Base-by-base conservation (phyloP, 805 yeast species). In the Diddensiella santjacobensis region DNA sequence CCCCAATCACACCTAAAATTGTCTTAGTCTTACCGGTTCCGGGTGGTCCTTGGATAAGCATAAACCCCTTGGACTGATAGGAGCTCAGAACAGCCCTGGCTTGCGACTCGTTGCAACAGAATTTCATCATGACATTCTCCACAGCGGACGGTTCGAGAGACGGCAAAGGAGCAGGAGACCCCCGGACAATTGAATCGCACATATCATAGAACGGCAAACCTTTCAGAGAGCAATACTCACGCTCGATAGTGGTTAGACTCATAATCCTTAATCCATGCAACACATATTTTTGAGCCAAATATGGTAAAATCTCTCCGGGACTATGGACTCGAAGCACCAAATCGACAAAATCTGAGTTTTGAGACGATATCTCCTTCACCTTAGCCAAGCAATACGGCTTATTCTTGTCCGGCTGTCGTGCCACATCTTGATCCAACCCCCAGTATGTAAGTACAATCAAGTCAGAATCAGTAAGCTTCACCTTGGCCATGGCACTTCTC, bases 21-120 rank as follows among this genome's bases (percentile, higher is more conserved):
- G 99, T 93, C 63, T 91, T 95, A 1, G 99, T 95, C 65, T 93
- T 93, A 71, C 99, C 99, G 0, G 98, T 91, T 66, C 99, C 99
- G 0, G 99, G 99, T 0, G 99, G 99, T 49, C 97, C 99, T 68
- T 93, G 99, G 64, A 93, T 90, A 45, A 93, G 72, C 0, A 95
- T 83, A 61, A 93, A 88, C 0, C 99, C 99, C 1, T 72, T 72
- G 5, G 77, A 71, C 20, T 72, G 64, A 24, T 81, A 78, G 0
- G 96, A 77, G 1, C 88, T 87, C 10, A 83, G 73, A 50, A 93
- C 87, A 0, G 99, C 99, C 24, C 69, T 73, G 0, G 98, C 98
- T 67, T 93, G 99, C 0, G 99, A 91, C 22, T 76, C 74, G 67
- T 95, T 93, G 31, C 90, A 84, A 18, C 75, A 71, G 56, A 80